A percentile compares a stretch with the other conserved stretches of the same genome.
Conservation (phyloP, 1,284 basidiomycete species). For the Exobasidium rhododendri region DNA sequence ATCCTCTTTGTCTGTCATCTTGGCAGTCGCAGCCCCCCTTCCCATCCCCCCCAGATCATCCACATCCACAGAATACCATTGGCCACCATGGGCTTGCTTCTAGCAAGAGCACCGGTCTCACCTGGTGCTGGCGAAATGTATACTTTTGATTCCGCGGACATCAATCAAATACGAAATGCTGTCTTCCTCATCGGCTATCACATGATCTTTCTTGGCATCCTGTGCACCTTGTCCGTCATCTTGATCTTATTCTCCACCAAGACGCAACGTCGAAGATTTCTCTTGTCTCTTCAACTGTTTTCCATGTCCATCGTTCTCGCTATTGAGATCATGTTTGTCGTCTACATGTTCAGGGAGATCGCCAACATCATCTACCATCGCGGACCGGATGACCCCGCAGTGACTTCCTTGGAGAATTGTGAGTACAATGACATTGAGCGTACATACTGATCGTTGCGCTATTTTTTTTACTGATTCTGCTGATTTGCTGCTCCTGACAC, state of each 20-base stretch:
- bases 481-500: no score
- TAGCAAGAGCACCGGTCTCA: no score
- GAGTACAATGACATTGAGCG: not conserved
- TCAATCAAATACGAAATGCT: not conserved
- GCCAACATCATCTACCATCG: not conserved
- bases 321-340: not conserved
- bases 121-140: not conserved
- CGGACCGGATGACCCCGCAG: not conserved
- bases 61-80: no score
- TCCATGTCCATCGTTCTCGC: not conserved
- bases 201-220: not conserved
- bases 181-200: not conserved
- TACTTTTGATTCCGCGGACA: not conserved
- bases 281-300: not conserved
- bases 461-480: no score
- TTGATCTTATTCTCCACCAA: not conserved
- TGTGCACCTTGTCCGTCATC: not conserved
- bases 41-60: no score
- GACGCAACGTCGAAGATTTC: not conserved
- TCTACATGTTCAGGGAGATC: not conserved
- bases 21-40: no score
- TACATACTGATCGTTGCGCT: no score
- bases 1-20: no score
- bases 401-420: not conserved
- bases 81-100: no score